Evolutionary conservation across 2,329 filamentous ascomycete species (phyloP), one percentile per base, ranked within the genome.

Genomic region (Colletotrichum sp.): DNA sequence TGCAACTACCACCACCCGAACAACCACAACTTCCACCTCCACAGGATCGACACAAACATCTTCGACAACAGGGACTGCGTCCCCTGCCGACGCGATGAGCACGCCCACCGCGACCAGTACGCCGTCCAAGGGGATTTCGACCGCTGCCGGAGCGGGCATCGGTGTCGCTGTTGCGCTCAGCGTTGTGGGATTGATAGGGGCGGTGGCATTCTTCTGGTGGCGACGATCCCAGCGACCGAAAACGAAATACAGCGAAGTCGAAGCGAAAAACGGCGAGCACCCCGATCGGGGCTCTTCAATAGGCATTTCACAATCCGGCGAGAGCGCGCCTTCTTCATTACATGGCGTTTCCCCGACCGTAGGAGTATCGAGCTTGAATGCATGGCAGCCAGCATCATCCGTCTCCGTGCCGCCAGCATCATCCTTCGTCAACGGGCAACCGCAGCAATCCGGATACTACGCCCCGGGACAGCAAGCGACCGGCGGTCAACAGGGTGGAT

Each of bases 91-190:
- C 55, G 28, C 66, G 18, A 62, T 77, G 13, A 64, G 30, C 32
- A 69, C 73, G n/a, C 43, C 65, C 28, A 61, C 63, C 2, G 64
- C 69, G 16, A 67, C 59, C 18, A 30, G 38, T 32, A 18, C 61
- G 26, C 64, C 75, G 4, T 62, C 59, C n/a, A 38, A 36, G 48
- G 75, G 78, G 4, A 77, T 83, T 38, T 83, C 82, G 3, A 58
- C 80, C 7, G 82, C 78, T 43, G 81, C 80, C 3, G 79, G 80
- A 8, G 82, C 81, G 7, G 82, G 82, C n/a, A 81, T 84, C 21
- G 81, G 80, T 8, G 77, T 83, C 30, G 82, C 81, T 24, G 79
- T 78, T 32, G 78, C 77, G 4, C 69, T 84, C 21, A 81, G 74
- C 43, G 77, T 81, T 48, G 71, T 84, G 34, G 78, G 75, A 52